phyloP scores from a whole-genome alignment of 2,329 filamentous ascomycete genomes.

The Blastomyces gilchristii region DNA sequence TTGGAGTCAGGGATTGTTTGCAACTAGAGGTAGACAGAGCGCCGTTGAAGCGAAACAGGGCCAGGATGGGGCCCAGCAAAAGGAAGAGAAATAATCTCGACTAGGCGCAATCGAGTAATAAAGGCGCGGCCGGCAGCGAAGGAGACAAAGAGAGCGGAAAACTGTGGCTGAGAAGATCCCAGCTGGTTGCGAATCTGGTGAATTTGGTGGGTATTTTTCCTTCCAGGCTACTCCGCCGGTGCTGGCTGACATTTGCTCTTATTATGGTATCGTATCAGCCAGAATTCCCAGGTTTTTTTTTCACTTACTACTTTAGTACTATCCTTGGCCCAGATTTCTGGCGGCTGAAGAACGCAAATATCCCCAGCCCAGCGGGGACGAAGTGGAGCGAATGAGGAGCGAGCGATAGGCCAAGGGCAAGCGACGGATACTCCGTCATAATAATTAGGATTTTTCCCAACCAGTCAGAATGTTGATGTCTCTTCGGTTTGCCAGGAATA shows the following conservation, averaged over 20 bases:
- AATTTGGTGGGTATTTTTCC: neutral
- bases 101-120: neutral
- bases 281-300: too few relatives aligned
- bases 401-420: neutral
- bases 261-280: too few relatives aligned
- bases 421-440: neutral
- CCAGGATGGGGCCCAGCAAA: neutral
- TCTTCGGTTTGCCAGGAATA: neutral
- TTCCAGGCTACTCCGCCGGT: neutral
- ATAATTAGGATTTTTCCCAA: neutral
- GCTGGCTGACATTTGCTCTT: neutral
- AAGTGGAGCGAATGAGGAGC: neutral
- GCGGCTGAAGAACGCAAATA: neutral
- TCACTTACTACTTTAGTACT: too few relatives aligned
- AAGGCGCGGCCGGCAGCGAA: neutral
- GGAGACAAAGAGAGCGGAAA: neutral
- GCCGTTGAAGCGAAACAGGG: neutral
- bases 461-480: neutral
- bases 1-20: neutral
- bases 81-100: neutral
- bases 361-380: neutral
- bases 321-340: neutral
- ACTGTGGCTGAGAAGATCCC: neutral
- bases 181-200: neutral
- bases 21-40: neutral